Percentiles rank a stretch among this genome's conserved stretches.
Evolutionary conservation across 2,329 filamentous ascomycete species (phyloP).

Genomic region (Sphaerulina musiva): DNA sequence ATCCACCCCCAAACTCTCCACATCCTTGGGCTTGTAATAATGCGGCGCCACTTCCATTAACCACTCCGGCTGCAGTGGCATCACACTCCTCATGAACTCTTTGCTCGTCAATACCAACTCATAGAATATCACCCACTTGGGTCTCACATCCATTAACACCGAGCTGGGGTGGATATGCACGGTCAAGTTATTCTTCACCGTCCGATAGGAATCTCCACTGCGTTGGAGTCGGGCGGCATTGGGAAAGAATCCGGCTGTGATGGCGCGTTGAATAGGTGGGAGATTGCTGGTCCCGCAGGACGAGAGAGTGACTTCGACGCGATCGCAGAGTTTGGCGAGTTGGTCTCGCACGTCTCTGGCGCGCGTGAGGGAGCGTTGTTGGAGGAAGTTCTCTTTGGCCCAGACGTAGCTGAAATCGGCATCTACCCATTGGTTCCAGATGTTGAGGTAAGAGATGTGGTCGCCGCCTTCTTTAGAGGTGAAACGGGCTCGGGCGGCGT

Average conservation of each 20-base stretch:
- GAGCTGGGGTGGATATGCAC: constrained; percentile 89
- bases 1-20: constrained; percentile 70
- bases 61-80: constrained; percentile 81
- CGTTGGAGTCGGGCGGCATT: constrained; percentile 80
- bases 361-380: constrained; percentile 80
- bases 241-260: constrained; percentile 89
- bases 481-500: constrained; percentile 82
- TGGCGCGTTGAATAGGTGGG: constrained; percentile 73
- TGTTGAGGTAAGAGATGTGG: constrained; percentile 78
- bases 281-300: constrained; percentile 64
- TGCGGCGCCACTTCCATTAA: constrained; percentile 85
- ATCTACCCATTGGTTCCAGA: constrained; percentile 95
- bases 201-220: constrained; percentile 81
- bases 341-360: constrained; percentile 91
- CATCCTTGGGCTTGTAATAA: constrained; percentile 85
- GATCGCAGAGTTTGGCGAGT: constrained; percentile 82
- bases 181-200: constrained; percentile 80
- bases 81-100: constrained; percentile 85
- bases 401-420: constrained; percentile 82
- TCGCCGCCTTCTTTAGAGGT: constrained; percentile 88
- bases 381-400: constrained; percentile 87
- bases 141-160: constrained; percentile 70
- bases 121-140: constrained; percentile 83
- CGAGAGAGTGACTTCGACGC: constrained; percentile 70
- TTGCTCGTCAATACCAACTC: constrained; percentile 76